phyloP scores from a whole-genome alignment of 108 stramenopile genomes.

The Seminavis robusta region DNA sequence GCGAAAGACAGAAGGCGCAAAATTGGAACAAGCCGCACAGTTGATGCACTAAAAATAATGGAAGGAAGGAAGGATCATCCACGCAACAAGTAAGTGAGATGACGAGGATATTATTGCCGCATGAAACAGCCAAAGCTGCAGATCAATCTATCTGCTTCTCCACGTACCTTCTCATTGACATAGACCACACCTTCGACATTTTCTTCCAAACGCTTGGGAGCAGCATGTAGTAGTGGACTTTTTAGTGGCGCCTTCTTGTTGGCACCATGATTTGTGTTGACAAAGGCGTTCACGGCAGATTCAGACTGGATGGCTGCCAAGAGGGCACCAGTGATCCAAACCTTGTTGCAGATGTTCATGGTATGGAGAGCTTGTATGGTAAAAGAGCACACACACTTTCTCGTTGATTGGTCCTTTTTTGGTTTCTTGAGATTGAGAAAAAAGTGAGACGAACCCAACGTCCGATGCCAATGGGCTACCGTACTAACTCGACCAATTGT shows the following conservation, averaged over 20 bases:
- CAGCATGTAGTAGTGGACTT: conserved; percentile 2
- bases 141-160: background rate
- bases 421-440: too few species aligned
- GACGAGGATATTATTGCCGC: background rate
- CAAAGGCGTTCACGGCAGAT: too few species aligned
- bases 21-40: conserved; percentile 58
- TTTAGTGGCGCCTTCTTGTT: background rate
- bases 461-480: too few species aligned
- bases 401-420: too few species aligned
- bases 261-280: too few species aligned
- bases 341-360: too few species aligned
- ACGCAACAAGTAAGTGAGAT: background rate
- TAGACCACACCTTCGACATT: conserved; percentile 60
- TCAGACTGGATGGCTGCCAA: too few species aligned
- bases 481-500: too few species aligned
- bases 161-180: conserved; percentile 50
- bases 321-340: too few species aligned
- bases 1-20: conserved; percentile 51
- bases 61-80: background rate
- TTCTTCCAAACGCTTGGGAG: conserved; percentile 43
- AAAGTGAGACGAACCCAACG: too few species aligned
- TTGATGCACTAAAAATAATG: conserved; percentile 51
- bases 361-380: too few species aligned
- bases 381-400: too few species aligned
- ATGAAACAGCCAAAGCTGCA: background rate